These are phyloP conservation scores for Dioscorea alata DNA, from an alignment of 106 monocot species.

Conservation along the genomic window DNA sequence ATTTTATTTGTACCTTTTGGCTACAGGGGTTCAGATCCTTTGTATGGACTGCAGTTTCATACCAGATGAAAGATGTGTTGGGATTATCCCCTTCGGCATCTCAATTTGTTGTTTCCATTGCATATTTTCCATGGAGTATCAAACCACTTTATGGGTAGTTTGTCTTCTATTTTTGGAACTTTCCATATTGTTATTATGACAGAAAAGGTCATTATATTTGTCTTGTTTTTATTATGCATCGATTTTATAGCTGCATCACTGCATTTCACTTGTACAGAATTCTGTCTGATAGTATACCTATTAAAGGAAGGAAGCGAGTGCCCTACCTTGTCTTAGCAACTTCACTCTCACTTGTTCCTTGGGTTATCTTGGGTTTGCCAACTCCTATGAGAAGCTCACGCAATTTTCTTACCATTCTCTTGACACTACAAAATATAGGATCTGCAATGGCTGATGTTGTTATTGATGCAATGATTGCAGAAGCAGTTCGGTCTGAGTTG, in stretches of 20 bases:
- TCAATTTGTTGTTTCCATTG: slow-evolving; percentile 51
- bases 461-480: slow-evolving; percentile 92
- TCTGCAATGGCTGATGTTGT: slow-evolving; percentile 92
- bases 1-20: not conserved
- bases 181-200: no score
- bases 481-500: slow-evolving; percentile 59
- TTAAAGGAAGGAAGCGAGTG: slow-evolving; percentile 49
- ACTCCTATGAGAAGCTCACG: slow-evolving; percentile 46
- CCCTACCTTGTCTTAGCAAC: slow-evolving; percentile 69
- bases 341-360: slow-evolving; percentile 63
- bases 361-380: slow-evolving; percentile 50
- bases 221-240: no score
- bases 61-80: slow-evolving; percentile 76
- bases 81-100: slow-evolving; percentile 69
- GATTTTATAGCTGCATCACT: not conserved
- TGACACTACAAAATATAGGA: slow-evolving; percentile 66
- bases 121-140: slow-evolving; percentile 74
- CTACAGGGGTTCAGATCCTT: slow-evolving; percentile 85
- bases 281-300: slow-evolving; percentile 76
- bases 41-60: slow-evolving; percentile 88
- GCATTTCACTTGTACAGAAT: slow-evolving; percentile 42
- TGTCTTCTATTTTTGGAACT: not conserved
- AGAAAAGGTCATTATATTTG: no score
- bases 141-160: slow-evolving; percentile 74
- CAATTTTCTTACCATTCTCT: slow-evolving; percentile 35